Evolutionary conservation across 2,329 filamentous ascomycete genomes (phyloP), one percentile per base, ranked within the genome.

Genomic region (Macrophomina pseudophaseolina): DNA sequence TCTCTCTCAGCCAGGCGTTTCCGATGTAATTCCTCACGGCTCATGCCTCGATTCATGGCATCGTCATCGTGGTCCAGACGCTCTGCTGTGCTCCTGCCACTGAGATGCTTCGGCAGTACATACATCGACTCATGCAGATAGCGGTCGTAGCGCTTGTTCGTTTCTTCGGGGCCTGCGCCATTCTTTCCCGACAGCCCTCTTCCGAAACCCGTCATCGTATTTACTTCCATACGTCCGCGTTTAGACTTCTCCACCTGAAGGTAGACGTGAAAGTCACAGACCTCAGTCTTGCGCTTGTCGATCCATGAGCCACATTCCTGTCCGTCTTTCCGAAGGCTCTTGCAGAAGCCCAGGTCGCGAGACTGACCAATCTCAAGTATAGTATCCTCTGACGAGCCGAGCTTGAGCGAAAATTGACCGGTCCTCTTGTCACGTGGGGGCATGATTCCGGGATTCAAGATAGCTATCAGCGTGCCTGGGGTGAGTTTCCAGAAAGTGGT

Each of bases 401-500:
- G 86, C 14, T 93, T 91, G 4, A 99, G 83, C 59, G 90, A 92
- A 80, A 98, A 99, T 38, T 88, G 88, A 32, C 93, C 93, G 0
- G 91, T 94, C 69, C 94, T 91, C 16, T 88, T 84, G 68, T 88
- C 89, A 0, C 91, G 91, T 0, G 94, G 94, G 3, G 94, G 93
- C 88, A 99, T 92, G 71, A 98, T 90, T 18, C 84, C 88, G 1
- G 95, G 95, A 74, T 99, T 99, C 35, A 99, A 84, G 32, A 99
- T 91, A 5, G 94, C 95, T 66, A 99, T 84, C 1, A 98, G 86
- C 0, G 94, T 97, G n/a, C 95, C 95, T 1, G 92, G 87, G 0
- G 89, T 89, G n/a, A 98, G 83, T 75, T 97, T 97, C 90, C 94
- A 98, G 81, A 95, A 99, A 65, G 91, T 89, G 16, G 92, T 90